Evolutionary conservation across 805 yeast species (phyloP).

Genomic region (Danielozyma ontarioensis): DNA sequence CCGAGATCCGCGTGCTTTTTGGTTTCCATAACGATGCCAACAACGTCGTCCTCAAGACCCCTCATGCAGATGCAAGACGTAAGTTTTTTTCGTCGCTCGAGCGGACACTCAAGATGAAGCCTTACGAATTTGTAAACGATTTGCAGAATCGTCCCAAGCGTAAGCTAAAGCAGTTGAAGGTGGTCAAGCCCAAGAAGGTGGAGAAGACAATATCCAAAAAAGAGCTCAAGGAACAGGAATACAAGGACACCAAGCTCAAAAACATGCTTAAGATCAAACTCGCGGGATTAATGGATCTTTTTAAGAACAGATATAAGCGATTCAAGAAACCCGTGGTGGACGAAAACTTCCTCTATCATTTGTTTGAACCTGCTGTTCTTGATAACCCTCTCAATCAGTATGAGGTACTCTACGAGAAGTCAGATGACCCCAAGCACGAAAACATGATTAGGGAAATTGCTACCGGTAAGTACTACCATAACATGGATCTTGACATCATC

Average conservation of each 20-base stretch:
- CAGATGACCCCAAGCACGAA: conserved; percentile 41
- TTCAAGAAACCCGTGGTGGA: conserved; percentile 90
- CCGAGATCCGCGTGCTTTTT: conserved; percentile 50
- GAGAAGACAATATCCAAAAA: conserved; percentile 30
- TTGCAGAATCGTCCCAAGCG: conserved; percentile 51
- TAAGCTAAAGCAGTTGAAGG: conserved; percentile 36
- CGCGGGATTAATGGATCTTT: conserved; percentile 83
- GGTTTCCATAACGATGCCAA: conserved; percentile 47
- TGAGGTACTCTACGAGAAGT: conserved; percentile 39
- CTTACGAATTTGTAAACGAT: conserved; percentile 65
- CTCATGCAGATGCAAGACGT: conserved; percentile 43
- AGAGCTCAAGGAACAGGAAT: conserved; percentile 46
- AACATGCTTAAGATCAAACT: conserved; percentile 81
- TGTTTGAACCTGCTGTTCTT: conserved; percentile 60
- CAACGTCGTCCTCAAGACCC: conserved; percentile 39
- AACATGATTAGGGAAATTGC: conserved; percentile 77
- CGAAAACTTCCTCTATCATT: conserved; percentile 63
- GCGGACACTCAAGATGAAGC: conserved; percentile 58
- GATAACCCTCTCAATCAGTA: conserved; percentile 32
- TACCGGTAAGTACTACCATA: conserved; percentile 68
- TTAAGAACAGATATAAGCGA: conserved; percentile 80
- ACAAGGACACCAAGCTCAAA: conserved; percentile 74
- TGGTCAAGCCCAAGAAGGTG: conserved; percentile 11
- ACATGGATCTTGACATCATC: conserved; percentile 89
- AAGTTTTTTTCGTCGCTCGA: conserved; percentile 53